These are phyloP conservation scores for Panaeolus cyanescens DNA, from an alignment of 768 basidiomycete genomes.

Conservation along the genomic window DNA sequence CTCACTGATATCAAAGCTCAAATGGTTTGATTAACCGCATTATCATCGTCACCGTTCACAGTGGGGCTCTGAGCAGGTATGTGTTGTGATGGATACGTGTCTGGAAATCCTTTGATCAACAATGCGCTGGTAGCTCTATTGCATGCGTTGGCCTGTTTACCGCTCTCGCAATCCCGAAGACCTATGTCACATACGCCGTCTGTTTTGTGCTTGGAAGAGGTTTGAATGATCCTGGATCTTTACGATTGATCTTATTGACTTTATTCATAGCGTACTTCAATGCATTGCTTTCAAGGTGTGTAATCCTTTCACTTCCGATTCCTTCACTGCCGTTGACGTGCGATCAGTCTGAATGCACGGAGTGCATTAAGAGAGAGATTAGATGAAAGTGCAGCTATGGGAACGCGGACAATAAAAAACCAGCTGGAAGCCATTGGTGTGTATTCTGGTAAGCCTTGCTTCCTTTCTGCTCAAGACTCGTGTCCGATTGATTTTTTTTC, in stretches of 20 bases:
- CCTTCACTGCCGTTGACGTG: not conserved
- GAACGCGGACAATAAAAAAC: not conserved
- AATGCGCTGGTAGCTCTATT: slow-evolving; percentile 6
- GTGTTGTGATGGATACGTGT: not conserved
- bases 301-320: not conserved
- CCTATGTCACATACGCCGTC: slow-evolving; percentile 1
- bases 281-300: slow-evolving; percentile 12
- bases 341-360: slow-evolving; percentile 9
- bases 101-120: not conserved
- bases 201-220: slow-evolving; percentile 16
- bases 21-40: slow-evolving; percentile 6
- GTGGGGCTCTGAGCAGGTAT: slow-evolving; percentile 13
- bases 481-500: not conserved
- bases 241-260: not conserved
- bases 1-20: not conserved
- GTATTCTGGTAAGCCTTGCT: not conserved
- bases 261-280: slow-evolving; percentile 13
- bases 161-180: slow-evolving; percentile 4
- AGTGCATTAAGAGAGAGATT: not conserved
- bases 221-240: not conserved
- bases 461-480: not conserved
- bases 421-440: slow-evolving; percentile 3
- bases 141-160: slow-evolving; percentile 11
- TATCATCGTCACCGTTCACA: slow-evolving; percentile 14
- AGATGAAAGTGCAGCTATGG: not conserved